Evolutionary conservation across 305 asterid genomes (phyloP), one percentile per base, ranked within the genome.

Genomic region (Stenogyne calaminthoides): DNA sequence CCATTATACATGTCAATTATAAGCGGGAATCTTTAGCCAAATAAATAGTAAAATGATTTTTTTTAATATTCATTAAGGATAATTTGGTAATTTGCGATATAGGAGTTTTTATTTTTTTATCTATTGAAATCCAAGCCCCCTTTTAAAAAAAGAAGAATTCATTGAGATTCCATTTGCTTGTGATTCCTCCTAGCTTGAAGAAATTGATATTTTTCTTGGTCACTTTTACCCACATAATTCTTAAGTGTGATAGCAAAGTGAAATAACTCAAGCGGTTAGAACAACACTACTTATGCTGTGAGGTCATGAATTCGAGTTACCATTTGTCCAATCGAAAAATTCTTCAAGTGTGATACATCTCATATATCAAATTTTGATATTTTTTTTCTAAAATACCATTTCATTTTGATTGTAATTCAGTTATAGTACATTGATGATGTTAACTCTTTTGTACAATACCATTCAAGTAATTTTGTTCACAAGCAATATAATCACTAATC

Each of bases 401-500:
- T 14, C 0, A 3, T 25, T 25, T 22, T 11, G 0, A 1, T 25
- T 27, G 1, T 6, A 12, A 12, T 25, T n/a, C n/a, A n/a, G n/a
- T n/a, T n/a, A n/a, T n/a, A n/a, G n/a, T n/a, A n/a, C n/a, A n/a
- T 5, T 47, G 54, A n/a, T n/a, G 56, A 49, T 15, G 56, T 49
- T 80, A 56, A 80, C 82, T 59, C 76, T 73, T 69, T 67, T 71
- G 76, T 70, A 67, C 67, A 15, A 16, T 56, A 61, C 8, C 56
- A 34, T 58, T 65, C 61, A 36, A 47, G 20, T 49, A 57, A 44
- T 76, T 73, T 64, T 57, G 76, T 39, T 65, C 36, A 60, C 78
- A 76, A 63, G 58, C 65, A 61, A 74, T 72, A 64, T 39, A 32
- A 34, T 69, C 70, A 75, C 19, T 40, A 0, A 71, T 68, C 54